Evolutionary conservation across 768 basidiomycete species (phyloP).

Genomic region (Rossbeevera mucosa): DNA sequence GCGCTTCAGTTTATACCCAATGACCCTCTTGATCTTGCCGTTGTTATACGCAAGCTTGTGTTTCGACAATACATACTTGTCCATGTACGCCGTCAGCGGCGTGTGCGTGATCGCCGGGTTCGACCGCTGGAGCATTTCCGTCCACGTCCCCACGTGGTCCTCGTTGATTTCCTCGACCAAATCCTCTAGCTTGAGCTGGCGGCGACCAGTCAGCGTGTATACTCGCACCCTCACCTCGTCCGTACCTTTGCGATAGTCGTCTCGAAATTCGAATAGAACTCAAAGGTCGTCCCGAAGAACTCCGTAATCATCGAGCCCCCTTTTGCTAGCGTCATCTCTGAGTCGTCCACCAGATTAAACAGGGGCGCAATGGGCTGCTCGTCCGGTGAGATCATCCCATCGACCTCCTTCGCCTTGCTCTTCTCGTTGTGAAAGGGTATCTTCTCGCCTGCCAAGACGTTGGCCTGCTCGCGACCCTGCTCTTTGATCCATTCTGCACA

Average conservation of each 20-base stretch:
- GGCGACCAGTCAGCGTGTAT: not conserved
- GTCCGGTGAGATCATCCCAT: slow-evolving; percentile 54
- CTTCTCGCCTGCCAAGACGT: slow-evolving; percentile 44
- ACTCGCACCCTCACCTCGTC: not conserved
- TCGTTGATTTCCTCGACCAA: slow-evolving; percentile 81
- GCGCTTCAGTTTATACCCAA: slow-evolving; percentile 61
- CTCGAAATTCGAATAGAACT: slow-evolving; percentile 71
- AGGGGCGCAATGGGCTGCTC: slow-evolving; percentile 63
- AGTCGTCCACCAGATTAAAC: slow-evolving; percentile 85
- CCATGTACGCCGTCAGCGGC: slow-evolving; percentile 76
- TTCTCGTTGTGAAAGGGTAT: slow-evolving; percentile 54
- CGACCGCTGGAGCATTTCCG: slow-evolving; percentile 69
- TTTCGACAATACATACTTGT: slow-evolving; percentile 65
- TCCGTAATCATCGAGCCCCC: slow-evolving; percentile 63
- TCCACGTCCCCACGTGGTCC: slow-evolving; percentile 78
- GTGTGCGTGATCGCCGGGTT: slow-evolving; percentile 68
- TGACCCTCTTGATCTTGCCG: slow-evolving; percentile 65
- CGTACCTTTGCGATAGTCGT: slow-evolving; percentile 62
- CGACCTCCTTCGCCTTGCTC: slow-evolving; percentile 57
- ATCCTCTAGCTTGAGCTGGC: slow-evolving; percentile 62
- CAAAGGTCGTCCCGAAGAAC: slow-evolving; percentile 73
- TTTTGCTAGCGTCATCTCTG: slow-evolving; percentile 62
- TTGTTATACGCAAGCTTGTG: slow-evolving; percentile 66
- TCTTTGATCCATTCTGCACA: slow-evolving; percentile 71
- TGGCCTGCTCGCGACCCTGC: slow-evolving; percentile 59